Percentiles rank a stretch among this genome's conserved stretches.
These are phyloP conservation scores for Apiospora marii DNA, from an alignment of 2,329 filamentous ascomycete species.

Conservation along the genomic window DNA sequence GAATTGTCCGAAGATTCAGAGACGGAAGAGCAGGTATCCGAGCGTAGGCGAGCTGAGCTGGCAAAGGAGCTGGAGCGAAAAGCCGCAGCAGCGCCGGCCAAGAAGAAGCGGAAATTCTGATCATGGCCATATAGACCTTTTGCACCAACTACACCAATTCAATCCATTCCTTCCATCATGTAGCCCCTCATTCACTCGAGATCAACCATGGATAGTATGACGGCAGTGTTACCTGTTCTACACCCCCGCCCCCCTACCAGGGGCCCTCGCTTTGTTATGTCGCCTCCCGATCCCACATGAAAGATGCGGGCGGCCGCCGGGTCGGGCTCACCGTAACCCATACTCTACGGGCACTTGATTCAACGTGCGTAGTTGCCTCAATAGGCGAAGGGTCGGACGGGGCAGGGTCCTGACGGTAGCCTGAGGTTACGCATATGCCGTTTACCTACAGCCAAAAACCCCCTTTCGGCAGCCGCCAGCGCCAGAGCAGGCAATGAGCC, in stretches of 20 bases:
- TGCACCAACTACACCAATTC: neutral
- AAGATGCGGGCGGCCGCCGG: neutral
- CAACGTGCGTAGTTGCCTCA: constrained; percentile 1
- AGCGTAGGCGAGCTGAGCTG: constrained; percentile 59
- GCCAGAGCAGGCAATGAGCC: neutral
- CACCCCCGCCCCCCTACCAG: neutral
- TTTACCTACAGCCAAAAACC: constrained; percentile 15
- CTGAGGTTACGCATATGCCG: neutral
- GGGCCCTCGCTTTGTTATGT: neutral
- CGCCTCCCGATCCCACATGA: neutral
- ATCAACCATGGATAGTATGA: neutral
- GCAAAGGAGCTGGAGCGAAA: constrained; percentile 59
- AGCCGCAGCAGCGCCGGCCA: constrained; percentile 56
- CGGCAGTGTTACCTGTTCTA: neutral
- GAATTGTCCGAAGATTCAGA: constrained; percentile 33
- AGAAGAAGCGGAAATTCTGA: constrained; percentile 65
- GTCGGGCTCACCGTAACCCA: constrained; percentile 9
- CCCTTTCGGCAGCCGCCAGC: constrained; percentile 3
- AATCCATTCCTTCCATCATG: neutral
- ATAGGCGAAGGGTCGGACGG: constrained; percentile 6
- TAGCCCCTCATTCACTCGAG: neutral
- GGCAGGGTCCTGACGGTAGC: neutral
- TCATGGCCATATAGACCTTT: neutral
- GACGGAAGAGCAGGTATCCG: constrained; percentile 48
- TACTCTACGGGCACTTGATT: constrained; percentile 1